Base-by-base conservation (phyloP, 192 early-diverging fungal species). In the Mortierella hygrophila region DNA sequence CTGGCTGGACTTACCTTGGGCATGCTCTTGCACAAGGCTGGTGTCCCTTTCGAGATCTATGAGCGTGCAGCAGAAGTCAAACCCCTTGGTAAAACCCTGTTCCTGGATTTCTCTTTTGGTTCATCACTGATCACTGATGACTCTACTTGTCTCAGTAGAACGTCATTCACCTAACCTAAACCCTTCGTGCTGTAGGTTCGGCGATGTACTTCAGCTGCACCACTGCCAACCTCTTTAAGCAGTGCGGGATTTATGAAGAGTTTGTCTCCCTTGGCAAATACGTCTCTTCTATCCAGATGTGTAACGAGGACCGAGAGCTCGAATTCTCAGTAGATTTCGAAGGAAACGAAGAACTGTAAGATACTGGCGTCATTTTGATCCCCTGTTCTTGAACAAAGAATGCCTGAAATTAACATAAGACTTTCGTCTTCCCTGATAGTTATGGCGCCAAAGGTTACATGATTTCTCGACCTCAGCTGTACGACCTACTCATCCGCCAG, bases 191-290 rank as follows among this genome's bases (percentile, higher is more conserved):
- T 54, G 15, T 26, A 74, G 72, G 75, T 32, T 23, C 57, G 20
- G 63, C 37, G 23, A 23, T 75, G 35, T 75, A 41, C 9, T n/a
- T 63, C 7, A 55, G 37, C 32, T 35, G 35, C 15, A 75, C 42
- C 2, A 38, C 57, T 7, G 74, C 54, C 37, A 52, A 52, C 7
- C 7, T 75, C 9, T 75, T 75, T 54, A 55, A 23, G 20, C 74
- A 75, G 55, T 32, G 54, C 2, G 57, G 74, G 0, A 75, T 75
- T 35, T 75, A 63, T 23, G 74, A 75, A 7, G 74, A 75, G 32
- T 42, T 75, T 75, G 37, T n/a, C 0, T 18, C 52, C 5, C 10
- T 63, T 10, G 26, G 35, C 7, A 75, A 75, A 26, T 6, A 9
- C 23, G 11, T 52, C 38, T 20, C 21, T 8, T 5, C 37, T 15